Conservation (phyloP, 257 asterid species). For the Petrea volubilis region DNA sequence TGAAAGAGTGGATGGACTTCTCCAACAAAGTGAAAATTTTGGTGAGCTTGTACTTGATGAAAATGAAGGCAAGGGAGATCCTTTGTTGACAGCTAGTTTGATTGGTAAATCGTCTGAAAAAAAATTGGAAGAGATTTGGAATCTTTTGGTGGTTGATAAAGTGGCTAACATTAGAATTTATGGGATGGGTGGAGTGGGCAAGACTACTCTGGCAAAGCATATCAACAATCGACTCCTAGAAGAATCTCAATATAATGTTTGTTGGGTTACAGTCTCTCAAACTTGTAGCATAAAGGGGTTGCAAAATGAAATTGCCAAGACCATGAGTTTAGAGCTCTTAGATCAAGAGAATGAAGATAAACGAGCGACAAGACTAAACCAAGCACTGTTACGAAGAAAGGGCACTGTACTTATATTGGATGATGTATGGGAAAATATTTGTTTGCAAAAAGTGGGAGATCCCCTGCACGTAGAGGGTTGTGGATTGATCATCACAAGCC, state of each 20-base stretch:
- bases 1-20: no score
- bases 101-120: slow-evolving; percentile 4
- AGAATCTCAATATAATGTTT: background rate
- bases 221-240: slow-evolving; percentile 1
- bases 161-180: slow-evolving; percentile 16
- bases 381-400: background rate
- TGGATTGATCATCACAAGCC: background rate
- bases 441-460: background rate
- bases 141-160: background rate
- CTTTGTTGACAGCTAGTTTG: background rate
- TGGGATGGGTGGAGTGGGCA: slow-evolving; percentile 35
- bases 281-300: background rate
- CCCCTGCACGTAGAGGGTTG: background rate
- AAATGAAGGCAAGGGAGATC: no score
- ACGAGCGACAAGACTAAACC: slow-evolving; percentile 4
- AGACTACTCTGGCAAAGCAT: slow-evolving; percentile 15
- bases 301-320: slow-evolving; percentile 10
- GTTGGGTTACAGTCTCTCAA: slow-evolving; percentile 17
- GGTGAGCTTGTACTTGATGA: no score
- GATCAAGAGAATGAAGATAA: slow-evolving; percentile 8
- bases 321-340: background rate
- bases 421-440: background rate
- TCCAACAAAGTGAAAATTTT: no score
- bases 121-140: slow-evolving; percentile 3
- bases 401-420: background rate